Evolutionary conservation across 2,329 filamentous ascomycete species (phyloP), one percentile per base, ranked within the genome.

Genomic region (Zasmidium cellare): DNA sequence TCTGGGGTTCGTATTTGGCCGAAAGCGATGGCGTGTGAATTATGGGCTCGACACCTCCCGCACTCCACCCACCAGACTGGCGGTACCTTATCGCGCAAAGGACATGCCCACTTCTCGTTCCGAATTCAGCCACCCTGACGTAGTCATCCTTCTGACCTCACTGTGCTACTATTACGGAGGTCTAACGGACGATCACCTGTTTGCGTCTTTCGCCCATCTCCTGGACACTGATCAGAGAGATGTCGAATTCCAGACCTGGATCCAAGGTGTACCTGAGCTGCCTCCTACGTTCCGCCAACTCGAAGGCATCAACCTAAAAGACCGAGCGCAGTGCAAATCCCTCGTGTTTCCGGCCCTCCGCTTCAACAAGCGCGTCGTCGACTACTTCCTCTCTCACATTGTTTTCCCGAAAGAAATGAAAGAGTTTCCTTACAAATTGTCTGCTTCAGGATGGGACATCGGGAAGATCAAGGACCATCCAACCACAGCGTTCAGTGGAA

Each of bases 401-500:
- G 85, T 89, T 0, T 90, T 90, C 53, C 85, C 86, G 0, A 73
- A 73, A 0, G 82, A 89, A 58, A 85, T 86, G 0, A 87, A 85
- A 46, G 82, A 89, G 51, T 90, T 89, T 60, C 75, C 76, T 0
- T 68, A 80, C 9, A 90, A 89, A 59, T 70, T 90, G 0, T 83
- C 86, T 31, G 81, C 84, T 0, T 88, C 84, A 0, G 86, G 84
- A 0, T 91, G 87, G 87, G 87, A 90, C 62, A 74, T 90, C 1
- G 84, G 85, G 0, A 0, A 70, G 73, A 0, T 69, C 77, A 3
- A 67, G 86, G 0, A 81, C 87, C 0, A 73, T 1, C 60, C 80
- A 1, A 88, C 86, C 0, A 89, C 87, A 0, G 88, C 88, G 0
- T 91, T 92, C 67, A 88, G 84, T 7, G 88, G 88, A 0, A 91